Base-by-base conservation (phyloP, 75 land plant genomes). In the Adiantum capillusveneris region DNA sequence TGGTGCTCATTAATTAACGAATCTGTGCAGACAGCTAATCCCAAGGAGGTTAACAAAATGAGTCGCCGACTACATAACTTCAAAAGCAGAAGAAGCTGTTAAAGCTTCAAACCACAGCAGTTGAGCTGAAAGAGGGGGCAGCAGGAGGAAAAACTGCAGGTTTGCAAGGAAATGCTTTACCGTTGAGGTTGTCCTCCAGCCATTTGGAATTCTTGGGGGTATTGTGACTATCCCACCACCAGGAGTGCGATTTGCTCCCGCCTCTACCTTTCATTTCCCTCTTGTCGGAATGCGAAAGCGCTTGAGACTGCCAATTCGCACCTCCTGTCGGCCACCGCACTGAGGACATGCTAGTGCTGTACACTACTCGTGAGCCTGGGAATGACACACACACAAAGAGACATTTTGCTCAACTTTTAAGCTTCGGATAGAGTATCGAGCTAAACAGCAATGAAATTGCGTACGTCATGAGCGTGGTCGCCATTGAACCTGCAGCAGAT, bases 151-250 rank as follows among this genome's bases (percentile, higher is more conserved):
- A 25, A 7, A 30, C 9, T 57, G 58, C 31, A 30, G 6, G 7
- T 6, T 30, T 57, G 58, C n/a, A 57, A 57, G 9, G 17, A n/a
- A 3, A 34, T 34, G 37, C 37, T 72, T 64, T 64, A 83, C 90
- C 81, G 62, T 77, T 73, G 34, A 86, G 77, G 62, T 75, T 86
- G 29, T 86, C 84, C 27, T 79, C 66, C 11, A 86, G 84, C 90
- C 90, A 86, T 68, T 72, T 83, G 1, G 87, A 80, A 61, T 80
- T 79, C 56, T 83, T 86, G 39, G 81, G 83, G 31, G 84, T 83
- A 19, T 79, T 77, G 63, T 86, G 90, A 57, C 90, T 80, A 53
- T 86, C 84, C 87, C 87, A 86, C 90, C 87, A 86, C 87, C 90
- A 86, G 0, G 90, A 86, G 56, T 86, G 86, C 42, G 89, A 82